Base-by-base conservation (phyloP, 1,284 basidiomycete genomes). In the Peniophora sp. region DNA sequence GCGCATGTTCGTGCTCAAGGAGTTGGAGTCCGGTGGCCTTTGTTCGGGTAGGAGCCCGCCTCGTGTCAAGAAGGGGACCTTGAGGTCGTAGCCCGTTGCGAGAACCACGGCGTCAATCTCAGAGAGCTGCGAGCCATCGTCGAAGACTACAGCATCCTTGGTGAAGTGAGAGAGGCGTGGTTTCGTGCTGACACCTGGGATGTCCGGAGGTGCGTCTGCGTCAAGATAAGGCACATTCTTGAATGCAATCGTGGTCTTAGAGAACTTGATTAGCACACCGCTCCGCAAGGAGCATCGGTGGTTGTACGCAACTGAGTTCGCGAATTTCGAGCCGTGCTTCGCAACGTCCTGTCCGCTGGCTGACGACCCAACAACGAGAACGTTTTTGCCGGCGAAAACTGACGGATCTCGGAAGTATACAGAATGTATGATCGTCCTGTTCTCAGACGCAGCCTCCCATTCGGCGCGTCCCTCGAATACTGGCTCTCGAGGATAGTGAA, bases 31-130 rank as follows among this genome's bases (percentile, higher is more conserved):
- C 19, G 16, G 48, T 39, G 24, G 51, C 32, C 11, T 35, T 32
- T 55, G 53, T 17, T 64, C 49, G 22, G 52, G 48, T 36, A 75
- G 55, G 22, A 63, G 62, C 32, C 67, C 62, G 45, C 70, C 62
- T 16, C 53, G 56, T 41, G 73, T 70, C 16, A 83, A 69, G 64
- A 81, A 81, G 0, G 78, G 78, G 5, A 77, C 65, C 25, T 68
- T 70, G 51, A 73, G 56, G 49, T 80, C 71, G 54, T 81, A 82
- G 3, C 80, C 80, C 0, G 78, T 81, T 0, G 65, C 79, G 11
- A 79, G 67, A 34, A 81, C 61, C 22, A 83, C 61, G 1, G 69
- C 56, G 52, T 81, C 77, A 20, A 78, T 69, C 38, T 71, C 66
- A 14, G 53, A 38, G 1, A 67, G 55, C 0, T 58, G 56, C 1